Evolutionary conservation across 2,329 filamentous ascomycete species (phyloP), one percentile per base, ranked within the genome.

Genomic region (Fusarium oligoseptatum): DNA sequence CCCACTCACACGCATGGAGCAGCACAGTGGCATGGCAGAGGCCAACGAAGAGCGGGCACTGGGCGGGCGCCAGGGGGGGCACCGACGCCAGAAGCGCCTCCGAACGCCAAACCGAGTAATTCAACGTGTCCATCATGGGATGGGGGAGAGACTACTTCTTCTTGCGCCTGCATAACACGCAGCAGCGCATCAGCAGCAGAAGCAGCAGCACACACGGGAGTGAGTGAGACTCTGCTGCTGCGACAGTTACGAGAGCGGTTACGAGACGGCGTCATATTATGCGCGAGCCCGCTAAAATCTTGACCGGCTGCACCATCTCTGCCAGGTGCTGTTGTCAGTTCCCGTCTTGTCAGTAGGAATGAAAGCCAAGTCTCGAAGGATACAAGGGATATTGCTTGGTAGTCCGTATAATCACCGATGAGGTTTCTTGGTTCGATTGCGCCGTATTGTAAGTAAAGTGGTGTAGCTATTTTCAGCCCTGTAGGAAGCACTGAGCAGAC

Each of bases 381-480:
- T 41, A 50, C 60, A 22, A 62, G 39, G 37, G 29, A 62, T 29
- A 41, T 43, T 60, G 39, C 58, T 27, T 32, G 24, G 58, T 43
- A 15, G 57, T 55, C 48, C 48, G 48, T 55, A 37, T 61, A 61
- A 48, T 48, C 58, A 45, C 39, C 41, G 58, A 48, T 20, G 39
- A 4, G n/a, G 17, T 45, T 14, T 32, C 22, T 45, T 58, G 45
- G 48, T 64, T 52, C 48, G 32, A 63, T 57, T 57, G 45, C 39
- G 36, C 45, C 57, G 43, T 29, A 32, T 32, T 32, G 29, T 32
- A 32, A 32, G 29, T 32, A 32, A 32, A 32, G 10, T 70, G 32
- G 32, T 64, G 61, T 57, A 62, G 32, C 72, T 75, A 75, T 73
- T 73, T 75, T 71, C 73, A 75, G 70, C 72, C 72, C 43, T 75